phyloP scores from a whole-genome alignment of 805 yeast genomes.

The Kazachstania taianensis region DNA sequence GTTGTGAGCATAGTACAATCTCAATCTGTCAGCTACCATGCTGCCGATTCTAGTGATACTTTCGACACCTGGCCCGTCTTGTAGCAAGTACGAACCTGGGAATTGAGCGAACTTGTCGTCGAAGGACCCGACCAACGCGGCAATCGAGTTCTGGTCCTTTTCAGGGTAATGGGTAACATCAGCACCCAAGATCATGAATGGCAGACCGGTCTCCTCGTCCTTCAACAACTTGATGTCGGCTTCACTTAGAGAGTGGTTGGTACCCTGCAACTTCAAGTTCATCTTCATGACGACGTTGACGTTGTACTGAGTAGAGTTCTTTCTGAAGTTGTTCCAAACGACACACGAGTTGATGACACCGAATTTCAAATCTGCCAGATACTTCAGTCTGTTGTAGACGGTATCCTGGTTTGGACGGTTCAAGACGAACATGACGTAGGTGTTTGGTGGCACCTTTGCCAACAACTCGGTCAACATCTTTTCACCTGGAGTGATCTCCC shows the following conservation, averaged over 20 bases:
- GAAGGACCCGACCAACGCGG: conserved; percentile 15
- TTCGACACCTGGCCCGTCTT: conserved; percentile 16
- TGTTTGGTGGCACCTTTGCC: conserved; percentile 10
- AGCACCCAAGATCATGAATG: conserved; percentile 17
- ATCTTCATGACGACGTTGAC: conserved; percentile 18
- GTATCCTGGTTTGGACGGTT: conserved; percentile 6
- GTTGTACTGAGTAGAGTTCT: conserved; percentile 13
- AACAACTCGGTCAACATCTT: conserved; percentile 7
- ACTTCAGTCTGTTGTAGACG: conserved; percentile 16
- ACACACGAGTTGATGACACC: conserved; percentile 17
- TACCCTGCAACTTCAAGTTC: conserved; percentile 16
- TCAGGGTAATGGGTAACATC: conserved; percentile 22
- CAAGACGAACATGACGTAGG: conserved; percentile 13
- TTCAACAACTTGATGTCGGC: conserved; percentile 7
- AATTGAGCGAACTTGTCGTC: conserved; percentile 16
- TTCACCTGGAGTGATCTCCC: conserved; percentile 13
- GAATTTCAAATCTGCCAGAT: conserved; percentile 13
- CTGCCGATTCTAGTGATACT: conserved; percentile 13
- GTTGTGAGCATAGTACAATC: conserved; percentile 11
- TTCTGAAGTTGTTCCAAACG: conserved; percentile 16
- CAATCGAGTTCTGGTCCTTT: conserved; percentile 16
- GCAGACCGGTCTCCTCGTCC: conserved; percentile 12
- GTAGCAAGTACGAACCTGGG: conserved; percentile 17
- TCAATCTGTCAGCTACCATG: conserved; percentile 11
- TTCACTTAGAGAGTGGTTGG: conserved; percentile 13